These are phyloP conservation scores for Botrytis fragariae DNA, from an alignment of 2,329 filamentous ascomycete species.

Conservation along the genomic window DNA sequence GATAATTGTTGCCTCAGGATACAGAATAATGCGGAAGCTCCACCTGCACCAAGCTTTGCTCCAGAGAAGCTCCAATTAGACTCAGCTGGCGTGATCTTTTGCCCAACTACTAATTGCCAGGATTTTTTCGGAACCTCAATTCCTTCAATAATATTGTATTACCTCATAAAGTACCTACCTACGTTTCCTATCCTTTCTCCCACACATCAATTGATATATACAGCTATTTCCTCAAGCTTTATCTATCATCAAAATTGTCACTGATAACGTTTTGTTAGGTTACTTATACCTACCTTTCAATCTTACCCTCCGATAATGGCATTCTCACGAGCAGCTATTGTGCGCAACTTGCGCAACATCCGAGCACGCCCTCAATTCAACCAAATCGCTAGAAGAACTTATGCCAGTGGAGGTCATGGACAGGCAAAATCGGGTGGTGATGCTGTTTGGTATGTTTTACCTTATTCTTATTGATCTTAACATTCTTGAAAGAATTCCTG, in stretches of 20 bases:
- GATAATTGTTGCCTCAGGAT: not conserved
- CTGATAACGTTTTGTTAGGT: not conserved
- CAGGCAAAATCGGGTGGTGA: constrained; percentile 45
- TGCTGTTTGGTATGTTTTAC: constrained; percentile 47
- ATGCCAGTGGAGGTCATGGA: constrained; percentile 44
- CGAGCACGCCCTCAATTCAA: constrained; percentile 42
- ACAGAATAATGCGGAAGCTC: not conserved
- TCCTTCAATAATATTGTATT: constrained; percentile 5
- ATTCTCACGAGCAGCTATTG: constrained; percentile 39
- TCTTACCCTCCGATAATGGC: constrained; percentile 32
- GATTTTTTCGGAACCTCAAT: constrained; percentile 10
- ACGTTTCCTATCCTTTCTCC: not conserved
- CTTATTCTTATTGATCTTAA: not conserved
- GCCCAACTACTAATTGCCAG: not conserved
- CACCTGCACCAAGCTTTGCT: constrained; percentile 6
- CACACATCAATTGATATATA: not conserved
- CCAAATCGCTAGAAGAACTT: constrained; percentile 45
- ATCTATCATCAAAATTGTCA: not conserved
- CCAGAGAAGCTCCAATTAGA: not conserved
- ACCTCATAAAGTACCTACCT: not conserved
- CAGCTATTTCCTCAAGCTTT: not conserved
- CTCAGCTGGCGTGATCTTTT: constrained; percentile 1
- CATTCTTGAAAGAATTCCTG: not conserved
- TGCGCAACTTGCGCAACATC: constrained; percentile 36
- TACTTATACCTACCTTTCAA: not conserved